Evolutionary conservation across 2,329 filamentous ascomycete species (phyloP), one percentile per base, ranked within the genome.

Genomic region (Fusarium sp.): DNA sequence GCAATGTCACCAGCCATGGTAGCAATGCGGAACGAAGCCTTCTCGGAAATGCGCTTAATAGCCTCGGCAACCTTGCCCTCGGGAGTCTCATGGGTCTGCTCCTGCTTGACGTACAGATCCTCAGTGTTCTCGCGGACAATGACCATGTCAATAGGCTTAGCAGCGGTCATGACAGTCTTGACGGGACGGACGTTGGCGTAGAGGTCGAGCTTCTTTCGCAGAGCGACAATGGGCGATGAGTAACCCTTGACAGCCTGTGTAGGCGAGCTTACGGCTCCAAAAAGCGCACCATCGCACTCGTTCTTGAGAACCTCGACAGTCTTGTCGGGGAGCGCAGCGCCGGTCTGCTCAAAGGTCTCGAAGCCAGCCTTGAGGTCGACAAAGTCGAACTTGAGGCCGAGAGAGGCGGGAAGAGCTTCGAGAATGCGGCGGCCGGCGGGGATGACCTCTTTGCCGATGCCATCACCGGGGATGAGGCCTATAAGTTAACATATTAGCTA

Each of bases 41-140:
- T 91, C 83, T 97, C 91, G 17, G 93, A 94, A 80, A 99, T 99
- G 79, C 95, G 93, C 89, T 99, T 99, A 85, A 98, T 95, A 50
- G 96, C 96, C 86, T 98, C 95, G 72, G 96, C 95, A 64, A 98
- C 93, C 85, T 94, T 95, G 82, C 92, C 91, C 67, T 93, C 89
- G 39, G 91, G 86, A 36, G 89, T 90, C 59, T 93, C 89, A 80
- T 90, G 92, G 27, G 94, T 98, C 82, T 87, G 92, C 86, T 99
- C 96, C 82, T 98, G 93, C 86, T 98, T 98, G 77, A 99, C 95
- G 84, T 97, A 97, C 44, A 99, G 89, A 82, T 99, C 96, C 86
- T 99, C 96, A 36, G 96, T 99, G 87, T 99, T 99, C 85, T 99
- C 96, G 74, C 96, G 93, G 61, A 98, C 96, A 78, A 98, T 99